Conservation (phyloP, 768 basidiomycete species). For the Russula sp. region DNA sequence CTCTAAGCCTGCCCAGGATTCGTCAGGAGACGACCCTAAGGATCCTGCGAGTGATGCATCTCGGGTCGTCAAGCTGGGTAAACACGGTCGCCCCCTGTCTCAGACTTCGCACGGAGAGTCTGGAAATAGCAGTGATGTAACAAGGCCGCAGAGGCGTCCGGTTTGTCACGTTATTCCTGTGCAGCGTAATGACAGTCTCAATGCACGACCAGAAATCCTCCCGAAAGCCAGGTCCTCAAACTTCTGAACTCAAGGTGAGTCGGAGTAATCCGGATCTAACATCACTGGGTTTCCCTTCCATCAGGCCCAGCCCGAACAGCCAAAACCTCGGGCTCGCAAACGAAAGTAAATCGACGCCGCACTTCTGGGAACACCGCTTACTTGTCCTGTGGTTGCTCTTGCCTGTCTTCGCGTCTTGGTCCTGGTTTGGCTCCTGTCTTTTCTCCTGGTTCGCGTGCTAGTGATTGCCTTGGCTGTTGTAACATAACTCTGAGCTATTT, state of each 20-base stretch:
- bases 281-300: not conserved
- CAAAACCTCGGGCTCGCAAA: conserved; percentile 18
- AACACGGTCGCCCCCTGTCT: conserved; percentile 25
- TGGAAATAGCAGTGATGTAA: not conserved
- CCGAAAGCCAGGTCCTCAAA: conserved; percentile 1
- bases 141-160: conserved; percentile 9
- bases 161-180: conserved; percentile 7
- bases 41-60: not conserved
- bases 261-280: not conserved
- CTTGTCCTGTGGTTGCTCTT: not conserved
- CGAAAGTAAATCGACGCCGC: not conserved
- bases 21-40: not conserved
- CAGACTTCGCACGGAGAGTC: conserved; percentile 32
- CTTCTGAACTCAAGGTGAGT: conserved; percentile 16
- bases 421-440: not conserved
- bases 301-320: conserved; percentile 15
- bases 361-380: not conserved
- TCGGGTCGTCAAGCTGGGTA: not conserved
- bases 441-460: conserved; percentile 1
- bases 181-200: not conserved
- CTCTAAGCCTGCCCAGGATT: not conserved
- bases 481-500: not conserved
- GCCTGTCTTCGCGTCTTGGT: not conserved
- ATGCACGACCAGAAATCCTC: conserved; percentile 8
- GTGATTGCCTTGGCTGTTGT: not conserved